Base-by-base conservation (phyloP, 2,329 filamentous ascomycete genomes). In the Fusarium fracticaudum region DNA sequence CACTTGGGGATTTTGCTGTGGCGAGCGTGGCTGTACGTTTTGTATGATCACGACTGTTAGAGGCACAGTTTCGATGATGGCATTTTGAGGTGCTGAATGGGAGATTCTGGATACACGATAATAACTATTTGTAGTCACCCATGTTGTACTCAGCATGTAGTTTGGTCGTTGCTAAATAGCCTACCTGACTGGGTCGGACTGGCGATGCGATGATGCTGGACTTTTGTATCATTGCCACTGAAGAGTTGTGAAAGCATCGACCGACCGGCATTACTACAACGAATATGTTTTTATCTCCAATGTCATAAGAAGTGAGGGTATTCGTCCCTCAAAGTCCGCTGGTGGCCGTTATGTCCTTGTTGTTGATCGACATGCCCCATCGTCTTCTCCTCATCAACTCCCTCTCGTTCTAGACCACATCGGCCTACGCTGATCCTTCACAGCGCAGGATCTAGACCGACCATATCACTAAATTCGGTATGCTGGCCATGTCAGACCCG, bases 51-150 rank as follows among this genome's bases (percentile, higher is more conserved):
- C 8, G 29, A 61, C 22, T 18, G 26, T 41, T 38, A 60, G 63
- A 24, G 55, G 5, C 20, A 15, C 11, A 10, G 44, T 51, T 57
- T 45, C 17, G 14, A 55, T 68, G 64, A 69, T 63, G 57, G 17
- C 26, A 69, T 60, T 43, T 11, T 29, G 29, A 58, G 38, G 20
- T 44, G 9, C 17, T n/a, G 14, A 15, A 35, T 17, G 14, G 5
- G 12, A 26, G 4, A 31, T 37, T 26, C 8, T n/a, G 8, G 4
- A 24, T 0, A 35, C n/a, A 18, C 6, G 13, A 35, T 10, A 1
- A 22, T 7, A 5, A 14, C 14, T 8, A 29, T 57, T 29, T 33
- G 17, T 3, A 13, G 11, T 33, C 4, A n/a, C 18, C 15, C 3
- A 8, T 18, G 2, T 12, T 14, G 53, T 24, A 5, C 20, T 20